Evolutionary conservation across 345 rosid species (phyloP), one percentile per base, ranked within the genome.

Genomic region (Populus deltoides): DNA sequence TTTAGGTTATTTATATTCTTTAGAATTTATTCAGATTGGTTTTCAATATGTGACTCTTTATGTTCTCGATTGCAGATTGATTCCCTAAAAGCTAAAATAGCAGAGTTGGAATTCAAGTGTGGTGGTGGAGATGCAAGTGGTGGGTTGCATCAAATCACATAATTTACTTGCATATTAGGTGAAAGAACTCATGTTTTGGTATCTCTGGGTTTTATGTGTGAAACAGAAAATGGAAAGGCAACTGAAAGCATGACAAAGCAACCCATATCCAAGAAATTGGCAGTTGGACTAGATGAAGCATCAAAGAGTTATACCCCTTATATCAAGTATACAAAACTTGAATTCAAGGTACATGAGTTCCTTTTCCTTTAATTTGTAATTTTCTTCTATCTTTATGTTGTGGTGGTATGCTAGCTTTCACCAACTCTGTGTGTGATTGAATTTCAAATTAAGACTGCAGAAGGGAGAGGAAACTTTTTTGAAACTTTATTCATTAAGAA

Each of bases 251-350:
- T 36, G 67, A 71, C 77, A 66, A 78, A 81, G 77, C 84, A 84
- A 73, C 71, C 81, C n/a, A 22, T 71, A 22, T 63, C 79, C 45
- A 83, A 85, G 85, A 85, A 79, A 80, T 72, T 75, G 35, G 83
- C 79, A 53, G 13, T 59, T 31, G 65, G 65, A 72, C 78, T 77
- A 72, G 89, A 78, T 84, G 84, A 78, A 66, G 74, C 79, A 74
- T 79, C 81, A 76, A 75, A 82, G 77, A 90, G 92, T 83, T 86
- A 88, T 83, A 95, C 94, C 51, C 98, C 94, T 76, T 87, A 79
- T 79, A 91, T 93, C 73, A 96, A 90, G 78, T 96, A 90, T 82
- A 89, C 90, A 72, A 96, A 92, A 87, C 99, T 96, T 80, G 97
- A 89, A 83, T 96, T 96, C 86, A 88, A 89, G 97, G 99, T 93